These are phyloP conservation scores for Marsdenia floribunda DNA, from an alignment of 257 asterid species.

Conservation along the genomic window DNA sequence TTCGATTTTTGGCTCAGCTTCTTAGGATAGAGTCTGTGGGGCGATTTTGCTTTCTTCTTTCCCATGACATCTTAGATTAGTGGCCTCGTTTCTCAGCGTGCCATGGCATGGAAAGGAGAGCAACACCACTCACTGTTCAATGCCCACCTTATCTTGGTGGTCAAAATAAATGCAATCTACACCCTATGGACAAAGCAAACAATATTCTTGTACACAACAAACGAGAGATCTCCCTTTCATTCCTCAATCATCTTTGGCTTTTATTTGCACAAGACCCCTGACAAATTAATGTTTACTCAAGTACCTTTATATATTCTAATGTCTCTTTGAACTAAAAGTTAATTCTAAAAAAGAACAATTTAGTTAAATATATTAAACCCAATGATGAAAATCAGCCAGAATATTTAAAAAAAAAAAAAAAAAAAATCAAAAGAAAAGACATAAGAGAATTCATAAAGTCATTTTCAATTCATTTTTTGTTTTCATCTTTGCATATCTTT, in stretches of 20 bases:
- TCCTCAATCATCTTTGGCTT: conserved; percentile 30
- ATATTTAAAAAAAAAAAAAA: neutral
- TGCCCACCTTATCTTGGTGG: conserved; percentile 14
- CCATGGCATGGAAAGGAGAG: conserved; percentile 46
- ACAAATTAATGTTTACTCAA: conserved; percentile 15
- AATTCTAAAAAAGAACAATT: conserved; percentile 6
- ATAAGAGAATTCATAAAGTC: conserved; percentile 10
- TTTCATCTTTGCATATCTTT: conserved; percentile 17
- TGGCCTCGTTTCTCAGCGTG: conserved; percentile 43
- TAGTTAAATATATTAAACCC: neutral
- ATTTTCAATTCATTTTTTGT: conserved; percentile 14
- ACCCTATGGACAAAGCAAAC: conserved; percentile 5
- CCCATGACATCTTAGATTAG: conserved; percentile 29
- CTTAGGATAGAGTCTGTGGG: conserved; percentile 26
- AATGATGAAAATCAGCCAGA: neutral
- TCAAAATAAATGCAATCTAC: conserved; percentile 8
- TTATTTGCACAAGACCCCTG: conserved; percentile 17
- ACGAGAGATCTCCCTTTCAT: conserved; percentile 41
- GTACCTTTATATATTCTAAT: conserved; percentile 24
- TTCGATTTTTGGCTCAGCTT: conserved; percentile 17
- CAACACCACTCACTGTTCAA: conserved; percentile 29
- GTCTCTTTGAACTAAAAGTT: conserved; percentile 31
- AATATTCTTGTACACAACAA: conserved; percentile 28
- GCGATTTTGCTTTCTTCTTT: conserved; percentile 21
- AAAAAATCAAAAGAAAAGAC: neutral